Conservation (phyloP, 2,329 filamentous ascomycete species). For the Neofusicoccum ribis region DNA sequence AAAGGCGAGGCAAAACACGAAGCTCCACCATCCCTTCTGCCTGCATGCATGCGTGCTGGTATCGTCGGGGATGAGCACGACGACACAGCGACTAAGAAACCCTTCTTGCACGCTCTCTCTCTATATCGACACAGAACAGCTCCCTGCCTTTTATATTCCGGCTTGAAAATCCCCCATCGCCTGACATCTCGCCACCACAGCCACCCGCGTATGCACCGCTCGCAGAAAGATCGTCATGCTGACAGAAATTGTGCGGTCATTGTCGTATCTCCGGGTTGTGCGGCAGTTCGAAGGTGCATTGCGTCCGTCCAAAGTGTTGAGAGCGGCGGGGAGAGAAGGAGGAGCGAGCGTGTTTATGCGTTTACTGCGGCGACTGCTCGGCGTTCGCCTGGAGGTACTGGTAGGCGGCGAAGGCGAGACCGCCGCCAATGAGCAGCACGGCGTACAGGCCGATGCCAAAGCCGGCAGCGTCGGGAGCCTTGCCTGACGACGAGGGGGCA, state of each 20-base stretch:
- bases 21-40: background rate
- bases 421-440: conserved; percentile 74
- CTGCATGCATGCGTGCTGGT: background rate
- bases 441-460: conserved; percentile 80
- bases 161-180: background rate
- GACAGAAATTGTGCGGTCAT: background rate
- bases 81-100: too few species aligned
- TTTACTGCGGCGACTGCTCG: conserved; percentile 14
- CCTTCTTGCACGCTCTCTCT: background rate
- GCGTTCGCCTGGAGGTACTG: conserved; percentile 70
- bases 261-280: too few species aligned
- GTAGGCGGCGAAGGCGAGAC: conserved; percentile 77
- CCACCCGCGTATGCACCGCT: background rate
- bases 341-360: too few species aligned
- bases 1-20: background rate
- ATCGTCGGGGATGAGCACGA: too few species aligned
- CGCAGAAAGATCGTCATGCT: background rate
- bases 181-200: background rate
- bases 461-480: conserved; percentile 53
- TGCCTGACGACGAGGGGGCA: conserved; percentile 52
- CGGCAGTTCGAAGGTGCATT: too few species aligned
- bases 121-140: background rate
- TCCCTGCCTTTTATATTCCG: background rate
- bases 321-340: too few species aligned
- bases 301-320: too few species aligned